Evolutionary conservation across 352 stramenopile species (phyloP).

Genomic region (Pythium monospermum): DNA sequence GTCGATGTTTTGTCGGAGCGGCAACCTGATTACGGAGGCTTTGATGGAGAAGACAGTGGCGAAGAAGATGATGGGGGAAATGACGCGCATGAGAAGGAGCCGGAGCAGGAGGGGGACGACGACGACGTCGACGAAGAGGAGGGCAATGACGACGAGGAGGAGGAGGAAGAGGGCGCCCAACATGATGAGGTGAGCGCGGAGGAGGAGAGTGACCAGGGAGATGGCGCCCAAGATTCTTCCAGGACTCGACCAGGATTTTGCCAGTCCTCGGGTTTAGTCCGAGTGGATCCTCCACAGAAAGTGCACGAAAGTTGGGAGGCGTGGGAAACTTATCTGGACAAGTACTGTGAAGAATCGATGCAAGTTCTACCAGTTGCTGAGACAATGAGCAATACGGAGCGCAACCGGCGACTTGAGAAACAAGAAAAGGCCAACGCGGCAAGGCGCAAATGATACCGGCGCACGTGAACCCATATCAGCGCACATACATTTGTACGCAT

Average conservation of each 20-base stretch:
- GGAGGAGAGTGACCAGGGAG: neutral
- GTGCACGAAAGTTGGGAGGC: neutral
- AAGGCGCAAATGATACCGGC: neutral
- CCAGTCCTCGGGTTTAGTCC: neutral
- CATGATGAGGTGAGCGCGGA: neutral
- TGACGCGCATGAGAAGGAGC: too few relatives aligned
- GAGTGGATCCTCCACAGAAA: neutral
- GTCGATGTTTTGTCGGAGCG: too few relatives aligned
- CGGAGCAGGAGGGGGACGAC: too few relatives aligned
- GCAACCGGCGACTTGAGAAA: neutral
- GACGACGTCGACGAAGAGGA: neutral
- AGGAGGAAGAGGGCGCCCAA: neutral
- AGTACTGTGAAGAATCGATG: constrained; percentile 3
- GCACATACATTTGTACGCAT: neutral
- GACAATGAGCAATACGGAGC: neutral
- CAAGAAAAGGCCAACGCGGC: neutral
- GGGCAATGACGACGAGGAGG: neutral
- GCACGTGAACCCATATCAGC: neutral
- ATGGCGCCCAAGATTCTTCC: neutral
- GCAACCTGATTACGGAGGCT: too few relatives aligned
- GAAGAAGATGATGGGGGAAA: too few relatives aligned
- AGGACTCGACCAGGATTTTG: neutral
- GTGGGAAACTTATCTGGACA: neutral
- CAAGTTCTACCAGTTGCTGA: constrained; percentile 2
- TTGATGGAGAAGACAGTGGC: too few relatives aligned